Conservation (phyloP, 1,284 basidiomycete species). For the Ganoderma leucocontextum region DNA sequence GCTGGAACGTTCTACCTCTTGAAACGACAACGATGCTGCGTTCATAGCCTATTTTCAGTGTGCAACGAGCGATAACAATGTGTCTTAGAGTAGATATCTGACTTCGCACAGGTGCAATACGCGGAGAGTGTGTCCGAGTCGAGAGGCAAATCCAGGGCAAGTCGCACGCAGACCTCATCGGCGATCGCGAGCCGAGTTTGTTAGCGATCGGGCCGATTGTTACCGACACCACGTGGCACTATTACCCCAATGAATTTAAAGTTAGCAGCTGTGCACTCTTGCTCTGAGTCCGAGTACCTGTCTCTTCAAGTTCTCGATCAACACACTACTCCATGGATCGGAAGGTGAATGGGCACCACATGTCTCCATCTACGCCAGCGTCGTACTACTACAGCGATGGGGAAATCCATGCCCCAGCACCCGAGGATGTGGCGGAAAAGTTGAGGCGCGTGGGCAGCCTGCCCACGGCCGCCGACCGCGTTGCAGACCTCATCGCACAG, state of each 20-base stretch:
- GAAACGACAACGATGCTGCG: no score
- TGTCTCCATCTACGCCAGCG: conserved; percentile 24
- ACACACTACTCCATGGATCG: not conserved
- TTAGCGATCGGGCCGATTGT: no score
- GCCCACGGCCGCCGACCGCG: conserved; percentile 12
- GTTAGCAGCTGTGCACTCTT: no score
- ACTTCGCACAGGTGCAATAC: not conserved
- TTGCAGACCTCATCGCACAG: conserved; percentile 26
- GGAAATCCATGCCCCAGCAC: conserved; percentile 21
- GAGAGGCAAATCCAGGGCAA: not conserved
- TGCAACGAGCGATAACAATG: no score
- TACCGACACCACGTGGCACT: no score
- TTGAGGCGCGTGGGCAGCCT: conserved; percentile 14
- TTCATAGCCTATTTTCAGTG: no score
- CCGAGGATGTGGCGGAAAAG: conserved; percentile 26
- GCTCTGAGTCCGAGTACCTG: no score
- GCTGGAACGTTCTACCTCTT: no score
- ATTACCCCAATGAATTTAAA: no score
- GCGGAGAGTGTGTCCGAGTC: not conserved
- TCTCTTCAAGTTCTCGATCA: not conserved
- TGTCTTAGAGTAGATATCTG: no score
- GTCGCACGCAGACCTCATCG: no score
- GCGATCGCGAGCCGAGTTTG: no score
- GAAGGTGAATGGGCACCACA: conserved; percentile 9
- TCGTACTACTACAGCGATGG: conserved; percentile 33